Conservation (phyloP, 2,329 filamentous ascomycete species). For the Arthrobotrys iridis region DNA sequence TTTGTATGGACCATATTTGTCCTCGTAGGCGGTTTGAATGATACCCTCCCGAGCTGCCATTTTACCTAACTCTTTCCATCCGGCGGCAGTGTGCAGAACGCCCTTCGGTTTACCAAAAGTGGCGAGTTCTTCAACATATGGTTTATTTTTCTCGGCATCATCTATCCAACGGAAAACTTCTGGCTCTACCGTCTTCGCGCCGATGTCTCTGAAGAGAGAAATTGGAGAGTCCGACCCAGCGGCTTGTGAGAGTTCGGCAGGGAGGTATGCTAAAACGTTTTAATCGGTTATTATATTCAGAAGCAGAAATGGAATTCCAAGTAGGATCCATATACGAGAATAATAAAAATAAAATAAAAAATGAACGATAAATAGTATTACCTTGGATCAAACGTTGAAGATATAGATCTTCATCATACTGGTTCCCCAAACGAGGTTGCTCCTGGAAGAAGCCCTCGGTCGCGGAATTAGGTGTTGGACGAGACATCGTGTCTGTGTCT, state of each 20-base stretch:
- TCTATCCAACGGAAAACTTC: constrained; percentile 69
- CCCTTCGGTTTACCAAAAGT: constrained; percentile 71
- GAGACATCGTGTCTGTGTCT: constrained; percentile 17
- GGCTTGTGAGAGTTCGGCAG: constrained; percentile 31
- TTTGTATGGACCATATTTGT: constrained; percentile 65
- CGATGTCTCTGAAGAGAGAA: constrained; percentile 33
- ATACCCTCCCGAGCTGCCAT: constrained; percentile 70
- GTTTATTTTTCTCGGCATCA: constrained; percentile 73
- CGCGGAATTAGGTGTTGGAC: constrained; percentile 60
- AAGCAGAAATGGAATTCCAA: too few species aligned
- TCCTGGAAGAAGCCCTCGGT: constrained; percentile 69
- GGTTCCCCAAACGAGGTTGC: constrained; percentile 67
- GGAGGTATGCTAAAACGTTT: constrained; percentile 24
- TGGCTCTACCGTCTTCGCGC: constrained; percentile 64
- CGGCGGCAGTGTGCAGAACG: constrained; percentile 72
- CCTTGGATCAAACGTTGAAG: constrained; percentile 67
- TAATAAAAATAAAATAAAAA: too few species aligned
- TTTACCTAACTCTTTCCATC: constrained; percentile 72
- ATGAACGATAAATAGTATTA: constrained; percentile 61
- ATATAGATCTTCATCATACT: constrained; percentile 68
- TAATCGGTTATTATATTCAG: too few species aligned
- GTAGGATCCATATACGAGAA: too few species aligned
- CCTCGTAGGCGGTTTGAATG: constrained; percentile 66
- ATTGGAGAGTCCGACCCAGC: constrained; percentile 8
- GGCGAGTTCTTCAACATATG: constrained; percentile 70